phyloP scores from a whole-genome alignment of 78 protist genomes.

The Isochrysis galbana region DNA sequence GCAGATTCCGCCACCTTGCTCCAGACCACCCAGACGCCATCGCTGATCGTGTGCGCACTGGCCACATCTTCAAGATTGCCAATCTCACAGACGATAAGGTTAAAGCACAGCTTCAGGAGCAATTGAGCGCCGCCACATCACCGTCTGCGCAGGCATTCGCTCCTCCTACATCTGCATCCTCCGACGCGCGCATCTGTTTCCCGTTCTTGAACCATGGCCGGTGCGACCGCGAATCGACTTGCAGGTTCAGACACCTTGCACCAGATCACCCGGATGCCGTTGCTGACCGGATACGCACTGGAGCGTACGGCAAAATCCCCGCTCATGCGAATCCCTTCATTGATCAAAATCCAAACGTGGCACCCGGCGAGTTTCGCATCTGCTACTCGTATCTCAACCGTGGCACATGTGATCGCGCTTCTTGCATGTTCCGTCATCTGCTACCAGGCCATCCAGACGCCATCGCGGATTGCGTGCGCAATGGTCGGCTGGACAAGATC shows the following conservation, averaged over 20 bases:
- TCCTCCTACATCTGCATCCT: not conserved
- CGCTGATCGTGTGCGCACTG: constrained; percentile 3
- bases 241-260: not conserved
- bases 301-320: not conserved
- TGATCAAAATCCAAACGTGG: not conserved
- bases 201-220: not conserved
- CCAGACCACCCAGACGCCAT: not conserved
- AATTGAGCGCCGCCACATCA: not conserved
- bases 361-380: not conserved
- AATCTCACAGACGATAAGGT: not conserved
- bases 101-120: not conserved
- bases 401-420: not conserved
- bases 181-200: not conserved
- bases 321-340: not conserved
- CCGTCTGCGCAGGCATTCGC: not conserved
- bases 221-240: not conserved
- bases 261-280: not conserved
- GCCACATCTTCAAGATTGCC: not conserved
- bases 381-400: constrained; percentile 8
- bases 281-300: constrained; percentile 2
- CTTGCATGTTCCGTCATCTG: not conserved
- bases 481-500: not conserved
- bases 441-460: constrained; percentile 6
- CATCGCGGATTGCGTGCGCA: not conserved
- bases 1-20: not conserved